Evolutionary conservation across 73 alveolate genomes (phyloP).

Genomic region (Paramecium primaurelia): DNA sequence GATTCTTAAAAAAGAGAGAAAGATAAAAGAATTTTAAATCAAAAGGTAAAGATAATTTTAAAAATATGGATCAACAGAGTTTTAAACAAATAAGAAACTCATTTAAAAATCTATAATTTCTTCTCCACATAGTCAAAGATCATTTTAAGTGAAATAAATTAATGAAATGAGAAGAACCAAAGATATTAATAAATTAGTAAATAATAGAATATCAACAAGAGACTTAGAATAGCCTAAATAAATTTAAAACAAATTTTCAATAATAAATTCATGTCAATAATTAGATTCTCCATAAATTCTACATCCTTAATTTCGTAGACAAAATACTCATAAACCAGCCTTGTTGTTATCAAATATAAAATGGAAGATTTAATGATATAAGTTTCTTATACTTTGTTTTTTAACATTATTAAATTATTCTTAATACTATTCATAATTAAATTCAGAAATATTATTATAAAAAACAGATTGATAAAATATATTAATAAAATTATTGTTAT

Average conservation of each 20-base stretch:
- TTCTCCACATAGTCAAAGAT: neutral
- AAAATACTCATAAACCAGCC: neutral
- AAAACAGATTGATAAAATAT: neutral
- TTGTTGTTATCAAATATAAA: neutral
- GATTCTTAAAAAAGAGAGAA: neutral
- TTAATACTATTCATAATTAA: no score
- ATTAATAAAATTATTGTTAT: neutral
- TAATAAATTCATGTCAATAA: neutral
- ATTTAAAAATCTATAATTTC: neutral
- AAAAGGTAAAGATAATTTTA: neutral
- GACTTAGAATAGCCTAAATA: neutral
- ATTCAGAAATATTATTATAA: neutral
- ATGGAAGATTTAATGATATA: neutral
- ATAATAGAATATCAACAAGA: neutral
- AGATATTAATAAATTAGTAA: neutral
- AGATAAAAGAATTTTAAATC: neutral
- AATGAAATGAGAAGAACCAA: neutral
- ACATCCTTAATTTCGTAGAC: neutral
- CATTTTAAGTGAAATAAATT: neutral
- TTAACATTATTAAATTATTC: neutral
- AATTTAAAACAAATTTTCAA: neutral
- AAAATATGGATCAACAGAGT: neutral
- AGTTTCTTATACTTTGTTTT: neutral
- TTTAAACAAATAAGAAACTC: neutral
- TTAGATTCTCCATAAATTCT: neutral